Evolutionary conservation across 2,329 filamentous ascomycete species (phyloP).

Genomic region (Xylariales sp.): DNA sequence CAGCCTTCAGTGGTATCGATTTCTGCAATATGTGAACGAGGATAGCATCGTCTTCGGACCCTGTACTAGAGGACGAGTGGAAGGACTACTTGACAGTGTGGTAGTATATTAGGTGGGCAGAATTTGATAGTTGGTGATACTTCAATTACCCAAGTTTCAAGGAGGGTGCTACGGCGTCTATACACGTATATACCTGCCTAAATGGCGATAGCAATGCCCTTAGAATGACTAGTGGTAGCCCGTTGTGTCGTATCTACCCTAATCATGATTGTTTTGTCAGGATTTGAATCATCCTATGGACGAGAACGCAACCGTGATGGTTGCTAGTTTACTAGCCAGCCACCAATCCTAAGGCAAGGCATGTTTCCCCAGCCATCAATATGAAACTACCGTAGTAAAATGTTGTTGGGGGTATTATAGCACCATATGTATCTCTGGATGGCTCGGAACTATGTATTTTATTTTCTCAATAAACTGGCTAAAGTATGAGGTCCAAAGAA

Average conservation of each 20-base stretch:
- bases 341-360: background rate
- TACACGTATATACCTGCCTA: background rate
- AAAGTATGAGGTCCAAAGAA: background rate
- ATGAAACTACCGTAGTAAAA: background rate
- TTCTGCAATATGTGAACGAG: background rate
- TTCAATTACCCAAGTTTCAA: background rate
- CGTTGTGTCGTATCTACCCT: background rate
- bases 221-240: background rate
- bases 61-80: background rate
- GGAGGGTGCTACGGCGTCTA: constrained; percentile 3
- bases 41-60: background rate
- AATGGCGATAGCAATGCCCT: background rate
- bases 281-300: background rate
- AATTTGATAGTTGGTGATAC: background rate
- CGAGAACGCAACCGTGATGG: background rate
- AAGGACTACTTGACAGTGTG: background rate
- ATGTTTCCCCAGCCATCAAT: background rate
- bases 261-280: background rate
- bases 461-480: background rate
- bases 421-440: too few species aligned
- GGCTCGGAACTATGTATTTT: background rate
- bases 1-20: background rate
- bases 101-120: constrained; percentile 7
- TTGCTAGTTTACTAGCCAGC: background rate
- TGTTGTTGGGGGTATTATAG: background rate